Evolutionary conservation across 2,329 filamentous ascomycete species (phyloP), one percentile per base, ranked within the genome.

Genomic region (Arthrobotrys megalospora): DNA sequence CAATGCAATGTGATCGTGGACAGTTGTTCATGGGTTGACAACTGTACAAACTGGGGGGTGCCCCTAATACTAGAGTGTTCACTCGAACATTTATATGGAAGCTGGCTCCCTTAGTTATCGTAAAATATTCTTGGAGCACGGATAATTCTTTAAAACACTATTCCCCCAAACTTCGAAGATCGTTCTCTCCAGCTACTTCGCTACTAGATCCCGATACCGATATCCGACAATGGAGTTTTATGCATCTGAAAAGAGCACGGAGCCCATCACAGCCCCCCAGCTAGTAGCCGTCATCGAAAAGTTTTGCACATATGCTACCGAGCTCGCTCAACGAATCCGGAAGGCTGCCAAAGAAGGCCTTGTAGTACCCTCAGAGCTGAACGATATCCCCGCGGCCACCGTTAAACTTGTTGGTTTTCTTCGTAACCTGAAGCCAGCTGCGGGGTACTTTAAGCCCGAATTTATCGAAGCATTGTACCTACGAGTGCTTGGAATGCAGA

Each of bases 281-380:
- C 19, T 60, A 7, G 16, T 28, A 41, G 11, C 19, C 11, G n/a
- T 43, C 12, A 60, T 60, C 28, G 55, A 60, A 8, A 60, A 60
- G 24, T 60, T 60, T 19, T 43, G 34, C 55, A 24, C 34, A 16
- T 60, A 60, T 36, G 55, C 55, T 16, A 60, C 55, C 34, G 55
- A 60, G 24, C 7, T 60, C 34, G 24, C 55, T 10, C 55, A 43
- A 28, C 8, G 55, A 11, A 60, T 60, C 10, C 55, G 55, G 1
- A 60, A 41, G 10, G 55, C 55, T 19, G 16, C 55, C 7, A 60
- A 43, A 8, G 55, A 60, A 28, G 55, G 55, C 19, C 55, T 24
- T 16, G 19, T 43, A 0, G 55, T 60, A 6, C 55, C 55, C 10
- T 3, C 6, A 28, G 55, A 60, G 10, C 12, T 60, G 6, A 24